Base-by-base conservation (phyloP, 2,329 filamentous ascomycete species). In the Xylaria sp. region DNA sequence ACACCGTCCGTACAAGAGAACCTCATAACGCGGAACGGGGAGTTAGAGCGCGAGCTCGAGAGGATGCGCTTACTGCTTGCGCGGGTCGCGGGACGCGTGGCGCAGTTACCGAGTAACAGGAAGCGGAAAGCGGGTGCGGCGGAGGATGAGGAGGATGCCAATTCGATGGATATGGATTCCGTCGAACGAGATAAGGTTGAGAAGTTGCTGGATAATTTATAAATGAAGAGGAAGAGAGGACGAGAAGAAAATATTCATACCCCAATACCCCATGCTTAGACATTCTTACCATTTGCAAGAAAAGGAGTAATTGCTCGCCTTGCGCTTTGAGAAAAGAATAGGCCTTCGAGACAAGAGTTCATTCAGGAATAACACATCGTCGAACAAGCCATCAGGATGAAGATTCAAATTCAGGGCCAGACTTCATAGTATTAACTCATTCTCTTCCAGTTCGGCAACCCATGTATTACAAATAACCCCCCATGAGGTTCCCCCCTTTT, bases 1-100 rank as follows among this genome's bases (percentile, higher is more conserved):
- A 11, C 39, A 11, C 53, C 39, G 2, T 11, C 56, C 1, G 74
- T 88, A 5, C 88, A 91, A 70, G 80, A 83, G 59, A 90, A 90
- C 69, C 72, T 91, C 2, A 79, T 88, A 1, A 86, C 84, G 54
- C 81, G 82, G 37, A 82, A 87, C 68, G 84, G 86, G 1, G 80
- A 85, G 52, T 72, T 91, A 8, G 87, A 87, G 69, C 76, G 76
- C 56, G 88, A 91, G 73, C 75, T 91, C 57, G 82, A 86, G 70
- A 81, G 80, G 63, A 89, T 87, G 80, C 80, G 85, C 39, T 77
- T 86, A 64, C 72, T 91, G 62, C 76, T 88, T 57, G 79, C 80
- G 0, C 78, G 85, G 30, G 84, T 88, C 0, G 79, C 80, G 3
- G 82, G 79, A 1, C 78, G 82, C 18, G 75, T 87, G 1, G 75